phyloP scores from a whole-genome alignment of 768 basidiomycete genomes.

The Leccinellum luteum region DNA sequence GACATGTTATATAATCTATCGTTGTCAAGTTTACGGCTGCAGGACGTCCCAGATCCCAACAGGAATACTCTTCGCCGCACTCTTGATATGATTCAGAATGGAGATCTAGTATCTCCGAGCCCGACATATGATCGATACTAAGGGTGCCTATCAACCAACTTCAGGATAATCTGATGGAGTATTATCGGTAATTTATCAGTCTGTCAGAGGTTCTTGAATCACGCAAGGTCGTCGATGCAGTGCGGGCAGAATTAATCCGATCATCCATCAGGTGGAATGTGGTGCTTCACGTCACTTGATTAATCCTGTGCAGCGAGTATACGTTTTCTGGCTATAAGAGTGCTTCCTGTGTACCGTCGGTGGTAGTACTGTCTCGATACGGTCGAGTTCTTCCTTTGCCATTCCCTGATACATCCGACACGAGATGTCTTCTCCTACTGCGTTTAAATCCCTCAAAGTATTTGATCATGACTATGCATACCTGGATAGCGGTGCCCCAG shows the following conservation, averaged over 20 bases:
- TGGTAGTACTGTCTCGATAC: neutral
- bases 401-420: neutral
- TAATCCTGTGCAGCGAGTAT: neutral
- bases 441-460: constrained; percentile 12
- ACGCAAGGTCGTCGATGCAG: neutral
- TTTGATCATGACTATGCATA: constrained; percentile 19
- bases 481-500: constrained; percentile 20
- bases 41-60: neutral
- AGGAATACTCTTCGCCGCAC: neutral
- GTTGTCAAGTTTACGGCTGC: neutral
- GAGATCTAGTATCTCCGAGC: neutral
- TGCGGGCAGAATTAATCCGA: neutral
- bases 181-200: too few relatives aligned
- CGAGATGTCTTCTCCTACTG: constrained; percentile 2
- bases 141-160: neutral
- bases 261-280: neutral
- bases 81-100: neutral
- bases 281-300: neutral
- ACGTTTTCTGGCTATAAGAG: neutral
- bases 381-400: neutral
- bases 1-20: neutral
- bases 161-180: neutral
- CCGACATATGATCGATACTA: neutral
- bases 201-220: neutral
- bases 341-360: neutral